Evolutionary conservation across 768 basidiomycete genomes (phyloP).

Genomic region (Suillus bovinus): DNA sequence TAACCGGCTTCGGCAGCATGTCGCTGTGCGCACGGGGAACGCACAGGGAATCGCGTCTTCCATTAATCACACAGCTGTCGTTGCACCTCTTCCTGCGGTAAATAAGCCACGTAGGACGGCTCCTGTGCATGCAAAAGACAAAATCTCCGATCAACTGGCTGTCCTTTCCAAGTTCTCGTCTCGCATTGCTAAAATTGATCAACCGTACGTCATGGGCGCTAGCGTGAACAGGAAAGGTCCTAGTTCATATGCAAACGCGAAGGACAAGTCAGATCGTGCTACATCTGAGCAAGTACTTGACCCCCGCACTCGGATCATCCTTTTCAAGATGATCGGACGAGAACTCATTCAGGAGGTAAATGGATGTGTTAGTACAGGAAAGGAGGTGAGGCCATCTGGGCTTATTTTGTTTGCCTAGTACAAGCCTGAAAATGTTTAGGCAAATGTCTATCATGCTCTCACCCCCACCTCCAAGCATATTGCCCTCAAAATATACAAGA

Average conservation of each 20-base stretch:
- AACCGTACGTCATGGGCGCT: constrained; percentile 64
- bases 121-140: constrained; percentile 46
- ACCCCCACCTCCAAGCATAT: constrained; percentile 57
- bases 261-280: constrained; percentile 96
- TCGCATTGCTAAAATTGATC: constrained; percentile 71
- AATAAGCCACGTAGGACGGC: constrained; percentile 56
- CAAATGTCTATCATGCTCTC: constrained; percentile 95
- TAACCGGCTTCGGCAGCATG: constrained; percentile 91
- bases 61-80: constrained; percentile 46
- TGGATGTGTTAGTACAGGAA: constrained; percentile 96
- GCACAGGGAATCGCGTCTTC: constrained; percentile 61
- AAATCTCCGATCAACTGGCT: constrained; percentile 70
- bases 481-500: constrained; percentile 98
- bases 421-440: constrained; percentile 44
- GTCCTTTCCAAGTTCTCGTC: constrained; percentile 78
- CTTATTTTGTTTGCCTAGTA: constrained; percentile 10
- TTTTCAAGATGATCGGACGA: constrained; percentile 95
- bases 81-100: constrained; percentile 67
- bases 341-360: constrained; percentile 89
- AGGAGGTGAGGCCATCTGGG: constrained; percentile 65
- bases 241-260: constrained; percentile 80
- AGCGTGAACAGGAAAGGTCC: constrained; percentile 94
- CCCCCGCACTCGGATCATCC: constrained; percentile 88
- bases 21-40: constrained; percentile 75
- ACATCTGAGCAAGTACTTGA: constrained; percentile 98